Evolutionary conservation across 1,284 basidiomycete species (phyloP).

Genomic region (Naganishia sp.): DNA sequence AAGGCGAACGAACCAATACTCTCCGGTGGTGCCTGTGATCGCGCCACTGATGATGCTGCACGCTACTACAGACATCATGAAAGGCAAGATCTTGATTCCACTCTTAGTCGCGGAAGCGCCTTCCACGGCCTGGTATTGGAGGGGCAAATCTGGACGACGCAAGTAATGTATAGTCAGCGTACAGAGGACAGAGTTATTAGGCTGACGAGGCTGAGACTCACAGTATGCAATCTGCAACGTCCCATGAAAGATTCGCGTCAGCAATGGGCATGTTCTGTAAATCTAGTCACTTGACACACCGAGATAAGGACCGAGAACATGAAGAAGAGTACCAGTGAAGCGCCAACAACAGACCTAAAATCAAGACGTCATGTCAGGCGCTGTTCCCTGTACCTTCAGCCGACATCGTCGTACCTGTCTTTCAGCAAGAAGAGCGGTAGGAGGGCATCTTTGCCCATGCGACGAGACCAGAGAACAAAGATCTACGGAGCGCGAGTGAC

Average conservation of each 20-base stretch:
- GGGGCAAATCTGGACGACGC: slow-evolving; percentile 47
- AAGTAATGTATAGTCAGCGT: slow-evolving; percentile 30
- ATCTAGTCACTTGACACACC: slow-evolving; percentile 37
- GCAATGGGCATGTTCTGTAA: neutral
- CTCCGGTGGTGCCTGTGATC: slow-evolving; percentile 48
- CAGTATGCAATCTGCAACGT: slow-evolving; percentile 36
- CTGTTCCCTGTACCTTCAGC: slow-evolving; percentile 36
- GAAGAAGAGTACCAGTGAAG: slow-evolving; percentile 46
- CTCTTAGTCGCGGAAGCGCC: slow-evolving; percentile 46
- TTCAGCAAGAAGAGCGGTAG: slow-evolving; percentile 44
- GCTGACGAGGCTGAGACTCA: slow-evolving; percentile 22
- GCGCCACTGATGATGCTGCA: slow-evolving; percentile 53
- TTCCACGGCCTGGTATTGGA: slow-evolving; percentile 56
- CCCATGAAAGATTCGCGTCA: neutral
- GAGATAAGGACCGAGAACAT: slow-evolving; percentile 55
- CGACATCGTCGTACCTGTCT: slow-evolving; percentile 34
- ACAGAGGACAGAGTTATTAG: slow-evolving; percentile 3
- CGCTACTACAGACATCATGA: slow-evolving; percentile 54
- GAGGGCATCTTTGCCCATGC: slow-evolving; percentile 48
- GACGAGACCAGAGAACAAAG: slow-evolving; percentile 53
- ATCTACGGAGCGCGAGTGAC: slow-evolving; percentile 36
- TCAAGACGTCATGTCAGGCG: slow-evolving; percentile 48
- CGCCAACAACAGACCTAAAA: slow-evolving; percentile 46
- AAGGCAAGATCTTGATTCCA: slow-evolving; percentile 57
- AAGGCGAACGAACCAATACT: slow-evolving; percentile 48